These are phyloP conservation scores for Eucalyptus victrix DNA, from an alignment of 345 rosid genomes.

Conservation along the genomic window DNA sequence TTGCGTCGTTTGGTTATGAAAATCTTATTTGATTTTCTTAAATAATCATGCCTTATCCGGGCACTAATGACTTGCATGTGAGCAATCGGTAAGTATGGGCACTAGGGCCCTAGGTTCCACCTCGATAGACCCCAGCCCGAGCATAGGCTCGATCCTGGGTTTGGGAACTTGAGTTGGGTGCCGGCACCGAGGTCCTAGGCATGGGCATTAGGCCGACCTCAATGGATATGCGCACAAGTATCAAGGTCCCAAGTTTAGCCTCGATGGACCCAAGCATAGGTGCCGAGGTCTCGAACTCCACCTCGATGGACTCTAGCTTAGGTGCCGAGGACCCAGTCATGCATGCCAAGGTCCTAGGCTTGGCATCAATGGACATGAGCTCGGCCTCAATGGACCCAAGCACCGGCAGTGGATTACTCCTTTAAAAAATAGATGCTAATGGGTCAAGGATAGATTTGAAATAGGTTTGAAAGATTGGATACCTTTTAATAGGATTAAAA, in stretches of 20 bases:
- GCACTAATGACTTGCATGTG: background rate
- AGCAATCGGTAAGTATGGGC: background rate
- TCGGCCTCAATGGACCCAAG: background rate
- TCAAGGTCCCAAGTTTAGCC: background rate
- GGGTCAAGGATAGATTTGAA: background rate
- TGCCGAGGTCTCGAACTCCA: accelerated
- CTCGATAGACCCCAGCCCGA: accelerated
- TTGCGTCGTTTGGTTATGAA: no score
- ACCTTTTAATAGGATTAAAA: background rate
- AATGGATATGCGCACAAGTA: background rate
- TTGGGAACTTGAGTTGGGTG: background rate
- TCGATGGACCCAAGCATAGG: background rate
- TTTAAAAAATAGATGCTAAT: background rate
- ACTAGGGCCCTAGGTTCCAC: accelerated
- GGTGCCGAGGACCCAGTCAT: accelerated
- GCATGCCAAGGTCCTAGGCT: background rate
- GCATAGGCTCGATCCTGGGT: background rate
- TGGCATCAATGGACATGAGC: background rate
- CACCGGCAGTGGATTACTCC: background rate
- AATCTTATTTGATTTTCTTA: no score
- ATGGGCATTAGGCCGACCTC: background rate
- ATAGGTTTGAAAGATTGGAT: background rate
- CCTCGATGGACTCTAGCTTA: background rate
- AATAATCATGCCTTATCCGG: no score
- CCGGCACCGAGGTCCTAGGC: background rate